phyloP scores from a whole-genome alignment of 2,329 filamentous ascomycete genomes.

The Simplicillium sp. region DNA sequence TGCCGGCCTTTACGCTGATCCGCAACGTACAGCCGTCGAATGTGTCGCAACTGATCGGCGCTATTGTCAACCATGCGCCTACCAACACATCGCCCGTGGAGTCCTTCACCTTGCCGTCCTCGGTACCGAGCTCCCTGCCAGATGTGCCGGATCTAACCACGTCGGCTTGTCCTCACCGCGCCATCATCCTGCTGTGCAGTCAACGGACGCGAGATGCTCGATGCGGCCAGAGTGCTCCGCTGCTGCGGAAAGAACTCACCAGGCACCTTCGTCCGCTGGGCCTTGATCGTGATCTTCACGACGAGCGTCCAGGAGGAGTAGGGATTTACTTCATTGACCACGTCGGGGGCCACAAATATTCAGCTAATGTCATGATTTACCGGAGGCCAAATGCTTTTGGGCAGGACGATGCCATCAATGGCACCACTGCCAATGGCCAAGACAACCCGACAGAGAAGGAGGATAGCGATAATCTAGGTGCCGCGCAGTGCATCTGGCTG shows the following conservation, averaged over 20 bases:
- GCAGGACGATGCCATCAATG: slow-evolving; percentile 26
- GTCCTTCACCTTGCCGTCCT: slow-evolving; percentile 25
- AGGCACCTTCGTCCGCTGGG: slow-evolving; percentile 78
- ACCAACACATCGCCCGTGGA: slow-evolving; percentile 61
- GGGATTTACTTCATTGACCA: slow-evolving; percentile 96
- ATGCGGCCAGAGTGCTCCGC: slow-evolving; percentile 86
- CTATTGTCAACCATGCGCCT: slow-evolving; percentile 61
- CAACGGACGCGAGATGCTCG: slow-evolving; percentile 90
- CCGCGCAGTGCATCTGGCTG: slow-evolving; percentile 87
- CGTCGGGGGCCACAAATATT: slow-evolving; percentile 93
- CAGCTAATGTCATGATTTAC: slow-evolving; percentile 90
- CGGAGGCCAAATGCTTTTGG: slow-evolving; percentile 53
- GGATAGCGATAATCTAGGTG: slow-evolving; percentile 39
- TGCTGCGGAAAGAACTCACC: slow-evolving; percentile 83
- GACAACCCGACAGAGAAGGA: slow-evolving; percentile 16
- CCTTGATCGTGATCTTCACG: slow-evolving; percentile 76
- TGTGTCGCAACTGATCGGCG: slow-evolving; percentile 60
- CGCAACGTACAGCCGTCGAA: slow-evolving; percentile 73
- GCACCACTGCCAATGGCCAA: slow-evolving; percentile 1
- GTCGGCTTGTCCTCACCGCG: slow-evolving; percentile 62
- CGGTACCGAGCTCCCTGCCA: slow-evolving; percentile 18
- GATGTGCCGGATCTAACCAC: slow-evolving; percentile 17
- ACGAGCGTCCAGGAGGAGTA: slow-evolving; percentile 82
- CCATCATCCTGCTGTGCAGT: slow-evolving; percentile 86
- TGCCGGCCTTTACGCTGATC: slow-evolving; percentile 75